Evolutionary conservation across 306 rosid species (phyloP), one percentile per base, ranked within the genome.

Genomic region (Rosa persica): DNA sequence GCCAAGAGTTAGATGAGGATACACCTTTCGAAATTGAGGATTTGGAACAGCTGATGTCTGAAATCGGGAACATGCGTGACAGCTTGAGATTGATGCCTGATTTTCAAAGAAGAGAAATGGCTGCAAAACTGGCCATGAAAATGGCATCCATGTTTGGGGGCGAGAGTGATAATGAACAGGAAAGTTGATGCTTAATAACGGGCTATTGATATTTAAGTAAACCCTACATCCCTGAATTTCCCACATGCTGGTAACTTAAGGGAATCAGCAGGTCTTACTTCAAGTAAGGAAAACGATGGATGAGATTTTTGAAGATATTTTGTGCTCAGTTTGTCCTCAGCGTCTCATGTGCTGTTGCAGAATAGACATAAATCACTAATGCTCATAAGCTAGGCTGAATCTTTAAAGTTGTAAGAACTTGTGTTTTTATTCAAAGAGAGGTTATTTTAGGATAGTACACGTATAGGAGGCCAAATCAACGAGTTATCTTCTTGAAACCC

Each of bases 51-150:
- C 73, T 94, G 87, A 90, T 92, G 98, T 90, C 96, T 20, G 96
- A 90, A 89, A 90, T 94, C 47, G 94, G 97, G 72, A 93, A 89
- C 79, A 81, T 88, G 91, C 97, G 94, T 11, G 82, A 78, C 27
- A 89, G 85, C 64, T 81, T 94, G 85, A 92, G 98, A 83, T 81
- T 92, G 85, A 92, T 94, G 96, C 97, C 97, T 13, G 98, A 92
- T 86, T 92, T 90, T 83, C 93, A 89, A 84, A 88, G 96, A 81
- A 80, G 90, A 82, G 96, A 92, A 79, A 94, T 86, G 96, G 97
- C 97, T 4, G 97, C 97, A 61, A 90, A 94, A 76, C 75, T 92
- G 43, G 94, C 97, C 6, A 71, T 88, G 94, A 92, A 89, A 88
- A 90, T 92, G 97, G 98, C 97, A 70, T 64, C 92, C 81, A 81